Base-by-base conservation (phyloP, 129 eudicot genomes). In the Ambrosia artemisiifolia region DNA sequence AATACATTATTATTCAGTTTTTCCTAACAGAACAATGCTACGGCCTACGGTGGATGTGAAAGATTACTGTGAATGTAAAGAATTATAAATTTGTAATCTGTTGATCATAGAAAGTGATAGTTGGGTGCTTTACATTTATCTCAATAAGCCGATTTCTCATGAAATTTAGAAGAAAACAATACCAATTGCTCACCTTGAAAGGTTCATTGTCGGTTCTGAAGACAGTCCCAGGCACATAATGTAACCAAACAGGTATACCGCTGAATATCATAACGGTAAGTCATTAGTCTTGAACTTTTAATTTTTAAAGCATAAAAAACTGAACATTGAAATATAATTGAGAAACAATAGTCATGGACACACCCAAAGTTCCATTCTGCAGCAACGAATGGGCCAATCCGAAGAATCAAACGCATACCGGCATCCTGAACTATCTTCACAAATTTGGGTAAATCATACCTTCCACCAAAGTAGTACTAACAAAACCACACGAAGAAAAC, bases 351-450 rank as follows among this genome's bases (percentile, higher is more conserved):
- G 57, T 59, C 32, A 80, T 18, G 16, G 34, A 88, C 89, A 48
- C 72, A 88, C 99, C 99, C 99, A 65, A 76, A 95, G 83, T 90
- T 90, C 99, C 97, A 95, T 77, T 95, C 99, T 32, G 97, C 99
- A 18, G 99, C 99, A 61, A 95, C 94, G 72, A 95, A 90, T 54
- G 99, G 99, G 18, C 99, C 99, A 49, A 95, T 95, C 12, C 97
- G 86, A 46, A 95, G 97, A 60, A 95, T 83, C 79, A 95, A 61
- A 76, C 84, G 90, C 99, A 95, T 76, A 49, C 96, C 93, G 48
- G 97, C 91, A 64, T 90, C 83, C 77, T 90, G 91, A 74, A 90
- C 97, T 24, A 83, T 95, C 95, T 90, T 90, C 81, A 90, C 96
- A 71, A 95, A 95, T 83, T 88, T 88, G 66, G 85, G 83, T 74